Conservation (phyloP, 2,329 filamentous ascomycete genomes). For the Neobulgaria alba region DNA sequence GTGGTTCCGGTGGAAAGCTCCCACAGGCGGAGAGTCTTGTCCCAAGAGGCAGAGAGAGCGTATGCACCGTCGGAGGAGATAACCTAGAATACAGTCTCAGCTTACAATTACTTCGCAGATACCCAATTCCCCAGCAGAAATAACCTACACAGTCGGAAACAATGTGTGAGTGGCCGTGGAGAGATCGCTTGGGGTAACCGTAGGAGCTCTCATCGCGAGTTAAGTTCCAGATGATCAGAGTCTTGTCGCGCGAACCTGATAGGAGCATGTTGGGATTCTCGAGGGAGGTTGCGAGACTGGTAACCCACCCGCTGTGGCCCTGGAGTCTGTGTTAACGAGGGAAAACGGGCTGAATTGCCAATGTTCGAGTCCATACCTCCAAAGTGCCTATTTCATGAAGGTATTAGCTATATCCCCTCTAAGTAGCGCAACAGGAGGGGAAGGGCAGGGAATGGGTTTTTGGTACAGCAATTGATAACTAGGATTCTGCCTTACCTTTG, state of each 20-base stretch:
- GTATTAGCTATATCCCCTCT: too few relatives aligned
- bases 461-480: too few relatives aligned
- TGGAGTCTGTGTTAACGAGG: too few relatives aligned
- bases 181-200: constrained; percentile 98
- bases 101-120: constrained; percentile 12
- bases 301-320: constrained; percentile 99
- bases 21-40: constrained; percentile 99
- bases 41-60: constrained; percentile 97
- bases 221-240: constrained; percentile 99
- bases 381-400: too few relatives aligned
- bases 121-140: constrained; percentile 4
- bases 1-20: constrained; percentile 96
- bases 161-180: constrained; percentile 99
- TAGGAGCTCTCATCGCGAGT: constrained; percentile 97
- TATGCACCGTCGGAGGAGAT: constrained; percentile 99
- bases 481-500: too few relatives aligned
- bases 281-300: constrained; percentile 93
- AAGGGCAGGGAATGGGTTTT: too few relatives aligned
- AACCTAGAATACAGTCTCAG: constrained; percentile 53
- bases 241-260: constrained; percentile 95
- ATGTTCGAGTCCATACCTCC: too few relatives aligned
- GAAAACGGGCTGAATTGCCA: too few relatives aligned
- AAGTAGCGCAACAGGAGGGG: too few relatives aligned
- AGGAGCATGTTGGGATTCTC: constrained; percentile 99
- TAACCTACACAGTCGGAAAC: constrained; percentile 97